Evolutionary conservation across 495 filamentous ascomycete species (phyloP).

Genomic region (Aspergillus asperescens): DNA sequence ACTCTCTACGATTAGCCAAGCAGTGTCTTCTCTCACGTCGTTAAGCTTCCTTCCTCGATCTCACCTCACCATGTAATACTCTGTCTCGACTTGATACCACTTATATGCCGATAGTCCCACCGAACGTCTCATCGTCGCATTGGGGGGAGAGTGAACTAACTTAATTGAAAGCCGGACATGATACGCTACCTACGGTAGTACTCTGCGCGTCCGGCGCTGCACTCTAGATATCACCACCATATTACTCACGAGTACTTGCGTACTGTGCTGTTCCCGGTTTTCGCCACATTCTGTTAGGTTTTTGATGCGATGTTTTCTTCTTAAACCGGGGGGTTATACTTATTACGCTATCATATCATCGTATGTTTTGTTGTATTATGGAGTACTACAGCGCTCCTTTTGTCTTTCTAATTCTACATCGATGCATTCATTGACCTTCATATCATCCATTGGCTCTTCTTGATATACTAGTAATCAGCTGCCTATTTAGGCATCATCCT

Average conservation of each 20-base stretch:
- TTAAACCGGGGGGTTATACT: neutral
- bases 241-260: no score
- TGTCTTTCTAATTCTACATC: neutral
- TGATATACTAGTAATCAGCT: no score
- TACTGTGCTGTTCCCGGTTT: no score
- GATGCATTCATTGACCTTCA: neutral
- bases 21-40: neutral
- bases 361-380: neutral
- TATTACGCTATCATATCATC: neutral
- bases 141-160: no score
- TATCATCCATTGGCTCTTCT: no score
- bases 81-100: neutral
- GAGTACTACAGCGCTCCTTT: neutral
- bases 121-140: no score
- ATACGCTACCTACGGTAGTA: neutral
- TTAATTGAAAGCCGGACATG: no score
- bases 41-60: neutral
- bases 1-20: conserved; percentile 4
- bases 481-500: no score
- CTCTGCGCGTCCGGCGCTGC: neutral
- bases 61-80: neutral
- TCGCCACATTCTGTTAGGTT: no score
- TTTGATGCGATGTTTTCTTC: neutral
- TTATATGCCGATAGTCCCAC: no score
- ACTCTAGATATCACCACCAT: neutral